Conservation (phyloP, 2,329 filamentous ascomycete genomes). For the Phialemoniopsis sp. region DNA sequence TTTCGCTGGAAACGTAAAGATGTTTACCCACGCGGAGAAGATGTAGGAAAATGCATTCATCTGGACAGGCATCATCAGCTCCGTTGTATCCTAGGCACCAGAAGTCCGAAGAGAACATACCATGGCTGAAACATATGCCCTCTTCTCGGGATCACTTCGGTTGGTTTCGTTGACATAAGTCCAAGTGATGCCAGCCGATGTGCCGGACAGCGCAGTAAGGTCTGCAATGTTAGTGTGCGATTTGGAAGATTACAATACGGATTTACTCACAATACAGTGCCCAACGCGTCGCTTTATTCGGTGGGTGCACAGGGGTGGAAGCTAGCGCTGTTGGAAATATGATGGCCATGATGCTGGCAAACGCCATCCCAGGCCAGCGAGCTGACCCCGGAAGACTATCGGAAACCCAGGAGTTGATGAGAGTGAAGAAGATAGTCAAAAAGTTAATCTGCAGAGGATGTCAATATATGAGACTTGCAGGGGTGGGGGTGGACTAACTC, state of each 20-base stretch:
- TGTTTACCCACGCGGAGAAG: constrained; percentile 20
- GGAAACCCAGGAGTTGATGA: constrained; percentile 17
- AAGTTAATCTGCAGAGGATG: constrained; percentile 15
- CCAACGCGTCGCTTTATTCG: constrained; percentile 13
- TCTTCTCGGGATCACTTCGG: constrained; percentile 18
- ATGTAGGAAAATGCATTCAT: constrained; percentile 22
- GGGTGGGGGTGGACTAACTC: constrained; percentile 14
- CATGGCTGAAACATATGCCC: constrained; percentile 19
- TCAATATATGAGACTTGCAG: too few relatives aligned
- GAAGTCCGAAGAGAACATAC: constrained; percentile 6
- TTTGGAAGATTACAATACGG: neutral
- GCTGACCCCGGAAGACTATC: constrained; percentile 16
- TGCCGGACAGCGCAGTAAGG: constrained; percentile 12
- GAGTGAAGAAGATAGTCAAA: constrained; percentile 13
- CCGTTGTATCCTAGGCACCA: too few relatives aligned
- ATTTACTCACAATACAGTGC: constrained; percentile 14
- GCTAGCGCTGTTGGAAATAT: constrained; percentile 17
- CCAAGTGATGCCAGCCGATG: constrained; percentile 17
- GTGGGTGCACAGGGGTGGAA: constrained; percentile 16
- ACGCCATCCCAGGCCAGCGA: constrained; percentile 20
- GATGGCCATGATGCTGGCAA: constrained; percentile 14
- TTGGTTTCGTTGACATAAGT: constrained; percentile 19
- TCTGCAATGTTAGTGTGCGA: constrained; percentile 9
- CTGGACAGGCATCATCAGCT: constrained; percentile 5
- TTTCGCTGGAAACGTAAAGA: constrained; percentile 21